A percentile compares a stretch with the other conserved stretches of the same genome.
Conservation (phyloP, 192 early-diverging fungal genomes). For the Umbelopsis isabellina region DNA sequence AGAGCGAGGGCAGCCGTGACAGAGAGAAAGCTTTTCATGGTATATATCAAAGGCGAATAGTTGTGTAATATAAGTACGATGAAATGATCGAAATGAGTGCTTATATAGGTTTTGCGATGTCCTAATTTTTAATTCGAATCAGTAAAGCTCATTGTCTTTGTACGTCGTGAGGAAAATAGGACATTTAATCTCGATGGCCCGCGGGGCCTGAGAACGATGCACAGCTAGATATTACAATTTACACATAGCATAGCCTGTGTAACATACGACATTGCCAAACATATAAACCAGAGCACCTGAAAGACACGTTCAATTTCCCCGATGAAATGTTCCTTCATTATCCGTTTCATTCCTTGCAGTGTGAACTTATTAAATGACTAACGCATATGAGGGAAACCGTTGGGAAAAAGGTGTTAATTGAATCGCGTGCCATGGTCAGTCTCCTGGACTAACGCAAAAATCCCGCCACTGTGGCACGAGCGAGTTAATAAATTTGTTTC, state of each 20-base stretch:
- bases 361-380: too few species aligned
- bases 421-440: too few species aligned
- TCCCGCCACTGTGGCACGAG: too few species aligned
- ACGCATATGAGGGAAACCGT: neutral
- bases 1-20: conserved; percentile 6
- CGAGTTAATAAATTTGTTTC: too few species aligned
- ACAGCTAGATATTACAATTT: conserved; percentile 13
- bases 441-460: too few species aligned
- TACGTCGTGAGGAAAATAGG: conserved; percentile 13
- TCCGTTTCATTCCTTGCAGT: neutral
- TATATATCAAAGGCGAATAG: neutral
- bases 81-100: neutral
- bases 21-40: conserved; percentile 5
- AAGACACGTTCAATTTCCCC: neutral
- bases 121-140: neutral
- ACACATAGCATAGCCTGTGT: neutral
- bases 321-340: conserved; percentile 5
- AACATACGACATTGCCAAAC: neutral
- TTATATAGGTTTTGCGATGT: conserved; percentile 18
- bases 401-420: neutral
- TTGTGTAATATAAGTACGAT: neutral
- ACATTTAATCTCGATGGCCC: conserved; percentile 15
- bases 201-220: conserved; percentile 2
- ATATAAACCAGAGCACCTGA: neutral
- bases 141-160: conserved; percentile 12